Evolutionary conservation across 2,329 filamentous ascomycete species (phyloP), one percentile per base, ranked within the genome.

Genomic region (Ophiostoma sp.): DNA sequence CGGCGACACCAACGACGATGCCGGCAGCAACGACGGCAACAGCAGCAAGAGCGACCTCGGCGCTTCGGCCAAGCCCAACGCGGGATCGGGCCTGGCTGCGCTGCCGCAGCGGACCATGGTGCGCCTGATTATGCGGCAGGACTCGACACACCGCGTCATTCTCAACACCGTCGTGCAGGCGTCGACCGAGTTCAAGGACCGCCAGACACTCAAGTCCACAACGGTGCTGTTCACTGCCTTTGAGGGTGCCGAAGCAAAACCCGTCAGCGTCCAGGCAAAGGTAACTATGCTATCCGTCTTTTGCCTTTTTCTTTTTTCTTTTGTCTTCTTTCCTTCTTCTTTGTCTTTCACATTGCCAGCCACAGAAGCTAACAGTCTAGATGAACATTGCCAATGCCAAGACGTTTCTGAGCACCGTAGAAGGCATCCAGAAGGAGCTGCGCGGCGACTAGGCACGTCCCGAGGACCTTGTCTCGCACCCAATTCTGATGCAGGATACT

Each of bases 101-200:
- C n/a, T 67, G 36, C 73, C 71, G 60, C 75, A 75, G 23, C 79
- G 81, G 68, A 84, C 85, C 73, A 82, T 87, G 70, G 85, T 90
- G 33, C 90, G 94, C 60, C 86, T 98, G 74, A 86, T 98, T 72
- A 93, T 97, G 88, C 90, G 94, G 23, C 93, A 96, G 74, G 94
- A 97, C 76, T 93, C 93, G 72, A 95, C 92, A 0, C 89, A 94
- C 76, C 87, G 93, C 31, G 88, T 98, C 69, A 89, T 97, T 72
- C 83, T 98, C 68, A 98, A 98, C 80, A 92, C 91, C 0, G 87
- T 89, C 0, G 84, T 98, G 71, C 86, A 93, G 72, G 90, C 91
- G 71, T 87, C 89, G 5, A 91, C 96, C 86, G 87, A 88, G 64
- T 92, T 96, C 76, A 89, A 93, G 72, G 87, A 93, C 68, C 90